Evolutionary conservation across 106 monocot genomes (phyloP).

Genomic region (Alisma plantagoaquatica): DNA sequence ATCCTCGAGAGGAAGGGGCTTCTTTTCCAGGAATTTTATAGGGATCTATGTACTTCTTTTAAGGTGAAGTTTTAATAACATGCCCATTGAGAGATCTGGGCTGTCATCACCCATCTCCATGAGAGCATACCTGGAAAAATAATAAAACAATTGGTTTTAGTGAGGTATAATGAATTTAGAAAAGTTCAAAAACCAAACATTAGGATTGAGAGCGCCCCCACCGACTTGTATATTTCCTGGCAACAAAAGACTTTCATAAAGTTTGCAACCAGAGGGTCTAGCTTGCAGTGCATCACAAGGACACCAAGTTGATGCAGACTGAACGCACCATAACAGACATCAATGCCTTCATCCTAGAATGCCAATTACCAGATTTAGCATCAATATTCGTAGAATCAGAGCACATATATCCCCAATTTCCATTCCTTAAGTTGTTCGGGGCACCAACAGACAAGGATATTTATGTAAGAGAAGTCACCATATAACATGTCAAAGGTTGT

Average conservation of each 20-base stretch:
- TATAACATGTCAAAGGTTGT: no score
- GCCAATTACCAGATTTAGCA: no score
- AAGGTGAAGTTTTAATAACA: constrained; percentile 46
- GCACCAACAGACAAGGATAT: no score
- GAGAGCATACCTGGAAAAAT: constrained; percentile 63
- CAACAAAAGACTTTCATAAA: constrained; percentile 64
- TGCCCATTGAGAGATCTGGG: constrained; percentile 49
- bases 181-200: no score
- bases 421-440: no score
- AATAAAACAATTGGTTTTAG: no score
- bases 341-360: constrained; percentile 59
- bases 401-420: no score
- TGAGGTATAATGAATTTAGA: no score
- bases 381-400: no score
- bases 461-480: no score
- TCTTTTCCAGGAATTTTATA: constrained; percentile 25
- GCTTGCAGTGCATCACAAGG: constrained; percentile 47
- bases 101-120: constrained; percentile 53
- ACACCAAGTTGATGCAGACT: constrained; percentile 37
- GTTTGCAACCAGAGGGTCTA: constrained; percentile 41
- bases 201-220: no score
- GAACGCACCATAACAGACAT: constrained; percentile 48
- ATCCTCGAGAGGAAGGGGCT: no score
- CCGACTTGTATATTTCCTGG: constrained; percentile 73
- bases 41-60: constrained; percentile 56